Evolutionary conservation across 495 filamentous ascomycete species (phyloP).

Genomic region (Sordaria brevicollis): DNA sequence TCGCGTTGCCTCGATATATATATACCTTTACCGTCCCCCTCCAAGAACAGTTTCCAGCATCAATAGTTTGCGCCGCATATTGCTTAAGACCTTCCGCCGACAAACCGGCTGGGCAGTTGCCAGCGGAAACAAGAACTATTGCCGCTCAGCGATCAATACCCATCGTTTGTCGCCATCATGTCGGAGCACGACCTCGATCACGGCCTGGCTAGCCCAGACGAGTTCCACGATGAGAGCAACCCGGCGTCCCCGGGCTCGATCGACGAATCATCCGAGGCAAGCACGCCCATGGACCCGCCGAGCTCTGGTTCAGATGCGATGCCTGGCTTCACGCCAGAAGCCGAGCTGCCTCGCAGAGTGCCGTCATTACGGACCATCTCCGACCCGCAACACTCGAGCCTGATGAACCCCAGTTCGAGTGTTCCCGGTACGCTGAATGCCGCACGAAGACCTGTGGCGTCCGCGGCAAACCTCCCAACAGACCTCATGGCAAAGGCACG

Average conservation of each 20-base stretch:
- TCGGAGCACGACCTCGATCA: slow-evolving; percentile 17
- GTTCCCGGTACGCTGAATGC: slow-evolving; percentile 74
- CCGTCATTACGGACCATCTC: slow-evolving; percentile 46
- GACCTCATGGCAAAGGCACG: slow-evolving; percentile 77
- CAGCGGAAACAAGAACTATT: neutral
- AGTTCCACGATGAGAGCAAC: slow-evolving; percentile 20
- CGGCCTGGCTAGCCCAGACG: slow-evolving; percentile 30
- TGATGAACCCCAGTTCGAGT: slow-evolving; percentile 66
- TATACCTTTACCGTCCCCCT: neutral
- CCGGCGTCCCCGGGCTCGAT: slow-evolving; percentile 31
- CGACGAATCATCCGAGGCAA: slow-evolving; percentile 34
- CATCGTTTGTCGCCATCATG: slow-evolving; percentile 17
- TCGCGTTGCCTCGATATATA: neutral
- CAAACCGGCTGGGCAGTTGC: neutral
- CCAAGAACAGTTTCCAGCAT: neutral
- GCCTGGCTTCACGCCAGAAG: slow-evolving; percentile 7
- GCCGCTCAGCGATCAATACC: neutral
- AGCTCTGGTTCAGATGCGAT: slow-evolving; percentile 21
- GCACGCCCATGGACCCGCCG: slow-evolving; percentile 35
- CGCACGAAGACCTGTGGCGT: slow-evolving; percentile 22
- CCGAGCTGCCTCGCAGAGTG: slow-evolving; percentile 31
- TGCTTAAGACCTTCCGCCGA: neutral
- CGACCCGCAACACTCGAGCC: slow-evolving; percentile 38
- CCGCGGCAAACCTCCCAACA: slow-evolving; percentile 51
- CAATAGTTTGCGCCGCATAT: neutral